A percentile compares a stretch with the other conserved stretches of the same genome.
Evolutionary conservation across 257 asterid genomes (phyloP).

Genomic region (Nicotiana paniculata): DNA sequence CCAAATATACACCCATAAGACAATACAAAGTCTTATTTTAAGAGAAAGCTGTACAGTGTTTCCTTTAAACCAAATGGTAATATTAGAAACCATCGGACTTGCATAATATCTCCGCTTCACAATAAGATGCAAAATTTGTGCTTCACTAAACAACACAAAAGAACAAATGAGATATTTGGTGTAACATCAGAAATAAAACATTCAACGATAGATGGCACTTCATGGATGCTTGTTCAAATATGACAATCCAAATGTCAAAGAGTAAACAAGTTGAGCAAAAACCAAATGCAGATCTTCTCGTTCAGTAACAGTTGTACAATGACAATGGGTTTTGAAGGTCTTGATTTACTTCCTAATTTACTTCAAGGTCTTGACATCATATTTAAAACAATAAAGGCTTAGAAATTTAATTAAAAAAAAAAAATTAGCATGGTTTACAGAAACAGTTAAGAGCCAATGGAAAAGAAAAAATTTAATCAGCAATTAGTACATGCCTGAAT

Average conservation of each 20-base stretch:
- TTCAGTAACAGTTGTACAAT: neutral
- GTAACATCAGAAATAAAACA: neutral
- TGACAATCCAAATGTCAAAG: neutral
- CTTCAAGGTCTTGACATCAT: neutral
- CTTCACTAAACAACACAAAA: neutral
- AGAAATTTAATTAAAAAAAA: neutral
- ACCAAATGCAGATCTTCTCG: neutral
- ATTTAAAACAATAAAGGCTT: neutral
- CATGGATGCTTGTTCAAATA: neutral
- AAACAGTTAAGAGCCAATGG: neutral
- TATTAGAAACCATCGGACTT: neutral
- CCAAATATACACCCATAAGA: neutral
- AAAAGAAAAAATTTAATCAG: neutral
- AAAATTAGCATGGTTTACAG: neutral
- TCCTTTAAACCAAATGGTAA: neutral
- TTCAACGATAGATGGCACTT: neutral
- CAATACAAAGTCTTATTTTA: neutral
- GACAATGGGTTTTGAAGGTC: neutral
- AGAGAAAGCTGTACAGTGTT: neutral
- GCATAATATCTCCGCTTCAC: neutral
- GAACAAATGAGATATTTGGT: neutral
- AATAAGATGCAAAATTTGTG: neutral
- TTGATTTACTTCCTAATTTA: neutral
- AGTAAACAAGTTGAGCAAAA: neutral
- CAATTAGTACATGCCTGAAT: constrained; percentile 31